Conservation (phyloP, 169 alveolate species). For the Plasmodium gaboni region DNA sequence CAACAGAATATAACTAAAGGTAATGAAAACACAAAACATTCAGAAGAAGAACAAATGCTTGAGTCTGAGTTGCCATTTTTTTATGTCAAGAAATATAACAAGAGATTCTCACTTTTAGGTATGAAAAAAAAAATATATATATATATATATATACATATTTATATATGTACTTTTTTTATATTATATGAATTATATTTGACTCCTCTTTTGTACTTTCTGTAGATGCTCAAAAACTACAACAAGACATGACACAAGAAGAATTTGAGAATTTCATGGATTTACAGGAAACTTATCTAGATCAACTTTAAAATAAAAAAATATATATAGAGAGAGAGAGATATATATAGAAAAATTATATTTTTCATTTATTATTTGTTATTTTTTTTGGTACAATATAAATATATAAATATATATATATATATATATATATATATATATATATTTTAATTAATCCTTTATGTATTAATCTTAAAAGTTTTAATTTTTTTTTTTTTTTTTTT, state of each 20-base stretch:
- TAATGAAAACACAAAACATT: background rate
- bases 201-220: constrained; percentile 1
- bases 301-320: constrained; percentile 6
- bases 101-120: constrained; percentile 39
- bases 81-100: constrained; percentile 76
- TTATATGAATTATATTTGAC: background rate
- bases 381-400: too few species aligned
- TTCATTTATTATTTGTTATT: too few species aligned
- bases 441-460: too few species aligned
- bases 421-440: too few species aligned
- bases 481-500: too few species aligned
- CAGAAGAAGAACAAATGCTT: constrained; percentile 3
- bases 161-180: too few species aligned
- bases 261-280: constrained; percentile 54
- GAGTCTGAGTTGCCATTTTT: constrained; percentile 81
- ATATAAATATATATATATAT: too few species aligned
- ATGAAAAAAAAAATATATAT: background rate
- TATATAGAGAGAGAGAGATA: too few species aligned
- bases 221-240: constrained; percentile 73
- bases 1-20: background rate
- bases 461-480: too few species aligned
- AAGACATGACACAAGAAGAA: constrained; percentile 71
- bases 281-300: constrained; percentile 48
- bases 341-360: too few species aligned
- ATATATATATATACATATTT: too few species aligned